Conservation (phyloP, 2,329 filamentous ascomycete species). For the Chalaropsis thielavioides region DNA sequence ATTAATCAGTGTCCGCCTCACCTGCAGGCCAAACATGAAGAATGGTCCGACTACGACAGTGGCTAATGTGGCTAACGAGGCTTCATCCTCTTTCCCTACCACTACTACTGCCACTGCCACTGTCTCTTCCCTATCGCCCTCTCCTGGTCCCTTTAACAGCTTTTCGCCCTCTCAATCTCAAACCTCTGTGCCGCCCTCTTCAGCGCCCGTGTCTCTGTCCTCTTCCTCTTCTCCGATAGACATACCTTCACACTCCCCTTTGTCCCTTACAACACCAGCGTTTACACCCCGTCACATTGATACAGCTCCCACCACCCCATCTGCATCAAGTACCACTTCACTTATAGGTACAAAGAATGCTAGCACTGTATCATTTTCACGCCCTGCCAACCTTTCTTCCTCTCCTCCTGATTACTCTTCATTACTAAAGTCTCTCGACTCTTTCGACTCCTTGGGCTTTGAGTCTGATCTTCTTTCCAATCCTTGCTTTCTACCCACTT, state of each 20-base stretch:
- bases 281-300: conserved; percentile 11
- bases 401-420: conserved; percentile 12
- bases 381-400: conserved; percentile 6
- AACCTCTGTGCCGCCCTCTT: conserved; percentile 25
- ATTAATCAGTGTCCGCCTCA: not conserved
- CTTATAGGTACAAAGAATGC: conserved; percentile 5
- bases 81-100: conserved; percentile 3
- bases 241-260: conserved; percentile 20
- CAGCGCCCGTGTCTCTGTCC: conserved; percentile 19
- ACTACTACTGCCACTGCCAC: not conserved
- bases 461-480: conserved; percentile 13
- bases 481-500: conserved; percentile 7
- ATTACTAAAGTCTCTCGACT: conserved; percentile 9
- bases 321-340: conserved; percentile 9
- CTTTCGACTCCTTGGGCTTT: conserved; percentile 16
- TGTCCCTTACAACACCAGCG: conserved; percentile 18
- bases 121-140: conserved; percentile 2
- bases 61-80: conserved; percentile 28
- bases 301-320: not conserved
- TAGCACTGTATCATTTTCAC: conserved; percentile 9
- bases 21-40: conserved; percentile 12
- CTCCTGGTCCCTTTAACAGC: conserved; percentile 4
- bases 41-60: conserved; percentile 19
- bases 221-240: conserved; percentile 21
- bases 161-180: conserved; percentile 24